Evolutionary conservation across 2,329 filamentous ascomycete genomes (phyloP).

Genomic region (Penicillium sp.): DNA sequence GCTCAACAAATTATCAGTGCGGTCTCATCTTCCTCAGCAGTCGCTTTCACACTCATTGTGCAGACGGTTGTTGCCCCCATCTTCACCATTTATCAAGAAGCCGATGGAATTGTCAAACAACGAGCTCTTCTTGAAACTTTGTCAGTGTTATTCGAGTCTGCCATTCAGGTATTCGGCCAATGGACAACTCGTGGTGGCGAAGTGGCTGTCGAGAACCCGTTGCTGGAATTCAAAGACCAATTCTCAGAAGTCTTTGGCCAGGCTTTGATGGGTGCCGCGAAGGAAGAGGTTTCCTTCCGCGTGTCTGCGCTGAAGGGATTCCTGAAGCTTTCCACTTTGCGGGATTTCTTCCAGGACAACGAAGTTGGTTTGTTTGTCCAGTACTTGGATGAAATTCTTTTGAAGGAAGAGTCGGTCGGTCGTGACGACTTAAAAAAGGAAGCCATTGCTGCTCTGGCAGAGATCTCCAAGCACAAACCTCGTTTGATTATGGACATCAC

Average conservation of each 20-base stretch:
- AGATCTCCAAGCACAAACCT: constrained; percentile 66
- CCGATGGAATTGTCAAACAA: constrained; percentile 65
- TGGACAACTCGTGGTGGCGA: constrained; percentile 54
- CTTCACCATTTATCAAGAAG: constrained; percentile 63
- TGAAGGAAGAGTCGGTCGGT: constrained; percentile 61
- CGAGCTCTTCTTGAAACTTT: constrained; percentile 66
- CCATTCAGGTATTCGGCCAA: constrained; percentile 60
- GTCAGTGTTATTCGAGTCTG: constrained; percentile 62
- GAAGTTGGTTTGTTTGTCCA: constrained; percentile 59
- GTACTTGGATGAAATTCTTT: constrained; percentile 64
- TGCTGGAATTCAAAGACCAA: constrained; percentile 55
- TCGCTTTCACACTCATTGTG: constrained; percentile 60
- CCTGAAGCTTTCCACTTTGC: constrained; percentile 50
- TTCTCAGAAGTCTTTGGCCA: constrained; percentile 60
- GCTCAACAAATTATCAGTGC: constrained; percentile 64
- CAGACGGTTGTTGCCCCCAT: constrained; percentile 62
- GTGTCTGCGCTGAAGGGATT: constrained; percentile 54
- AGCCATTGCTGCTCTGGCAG: constrained; percentile 62
- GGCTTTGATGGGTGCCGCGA: constrained; percentile 56
- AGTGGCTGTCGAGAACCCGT: constrained; percentile 44
- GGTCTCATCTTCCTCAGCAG: constrained; percentile 58
- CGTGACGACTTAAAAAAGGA: constrained; percentile 62
- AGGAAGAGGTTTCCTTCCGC: constrained; percentile 57
- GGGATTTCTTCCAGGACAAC: constrained; percentile 54
- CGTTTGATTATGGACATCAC: constrained; percentile 66